Evolutionary conservation across 495 filamentous ascomycete genomes (phyloP), one percentile per base, ranked within the genome.

Genomic region (Xylaria sp.): DNA sequence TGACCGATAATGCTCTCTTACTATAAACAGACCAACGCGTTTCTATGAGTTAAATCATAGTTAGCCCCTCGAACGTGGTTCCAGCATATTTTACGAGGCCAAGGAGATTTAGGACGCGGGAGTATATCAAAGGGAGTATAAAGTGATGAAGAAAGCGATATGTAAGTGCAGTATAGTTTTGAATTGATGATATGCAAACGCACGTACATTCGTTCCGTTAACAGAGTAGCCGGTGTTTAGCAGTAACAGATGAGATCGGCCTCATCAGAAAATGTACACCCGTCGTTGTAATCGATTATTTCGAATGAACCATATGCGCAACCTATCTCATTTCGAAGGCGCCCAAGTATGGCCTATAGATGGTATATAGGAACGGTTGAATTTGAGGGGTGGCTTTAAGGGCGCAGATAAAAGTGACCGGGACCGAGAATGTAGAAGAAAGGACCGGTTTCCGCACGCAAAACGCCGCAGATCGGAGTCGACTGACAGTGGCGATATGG

Each of bases 291-390:
- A 44, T 69, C 5, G 21, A n/a, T 29, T 44, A 3, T 15, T 29
- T 58, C 29, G 37, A 8, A 46, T 21, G 40, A 31, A 19, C n/a
- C 3, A 15, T 58, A 68, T 44, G 65, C 52, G 59, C 44, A 55
- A 35, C 33, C 58, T 70, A 35, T 53, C 15, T 44, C 46, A 26
- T 55, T 17, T 29, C 58, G 46, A 33, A 21, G 43, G 21, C 31
- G 44, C 6, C 37, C 19, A 29, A 12, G 17, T 24, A 62, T 33
- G 26, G 44, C 52, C 31, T 52, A 69, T 55, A 53, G 57, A 55
- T 43, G 68, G 44, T 69, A 43, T 52, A 61, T 63, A 57, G 41
- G 44, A 43, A 69, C 40, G n/a, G 29, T 17, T 63, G 33, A 15
- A 35, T 33, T 21, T n/a, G 67, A 35, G 58, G 9, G 58, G 11